Conservation (phyloP, 768 basidiomycete species). For the Hygrocybe punicea region DNA sequence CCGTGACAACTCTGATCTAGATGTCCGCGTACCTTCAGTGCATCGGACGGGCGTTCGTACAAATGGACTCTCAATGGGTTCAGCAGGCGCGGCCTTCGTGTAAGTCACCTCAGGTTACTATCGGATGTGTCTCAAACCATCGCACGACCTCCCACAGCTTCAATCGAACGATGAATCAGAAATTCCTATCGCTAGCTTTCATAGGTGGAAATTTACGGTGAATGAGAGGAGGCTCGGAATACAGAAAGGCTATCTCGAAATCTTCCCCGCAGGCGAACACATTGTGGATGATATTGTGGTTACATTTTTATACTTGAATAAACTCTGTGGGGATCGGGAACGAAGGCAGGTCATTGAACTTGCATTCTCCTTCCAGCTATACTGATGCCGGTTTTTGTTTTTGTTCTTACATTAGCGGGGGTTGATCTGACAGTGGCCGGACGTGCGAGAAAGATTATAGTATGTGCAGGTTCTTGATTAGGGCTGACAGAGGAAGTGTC, state of each 20-base stretch:
- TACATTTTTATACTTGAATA: constrained; percentile 33
- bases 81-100: constrained; percentile 3
- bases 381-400: no score
- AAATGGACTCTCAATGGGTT: constrained; percentile 18
- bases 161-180: not conserved
- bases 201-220: not conserved
- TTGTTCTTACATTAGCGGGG: no score
- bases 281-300: constrained; percentile 31
- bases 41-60: constrained; percentile 22
- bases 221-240: not conserved
- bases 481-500: no score
- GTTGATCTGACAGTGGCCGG: no score
- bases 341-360: not conserved
- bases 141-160: not conserved
- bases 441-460: no score
- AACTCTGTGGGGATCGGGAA: constrained; percentile 20
- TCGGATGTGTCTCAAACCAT: not conserved
- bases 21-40: constrained; percentile 20
- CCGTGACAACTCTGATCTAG: constrained; percentile 16
- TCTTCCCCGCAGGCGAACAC: constrained; percentile 26
- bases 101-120: constrained; percentile 10
- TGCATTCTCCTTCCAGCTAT: no score
- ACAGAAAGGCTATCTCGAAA: constrained; percentile 22
- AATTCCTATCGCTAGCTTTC: not conserved
- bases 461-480: no score